phyloP scores from a whole-genome alignment of 345 rosid genomes.

The Citrus mangshanensis region DNA sequence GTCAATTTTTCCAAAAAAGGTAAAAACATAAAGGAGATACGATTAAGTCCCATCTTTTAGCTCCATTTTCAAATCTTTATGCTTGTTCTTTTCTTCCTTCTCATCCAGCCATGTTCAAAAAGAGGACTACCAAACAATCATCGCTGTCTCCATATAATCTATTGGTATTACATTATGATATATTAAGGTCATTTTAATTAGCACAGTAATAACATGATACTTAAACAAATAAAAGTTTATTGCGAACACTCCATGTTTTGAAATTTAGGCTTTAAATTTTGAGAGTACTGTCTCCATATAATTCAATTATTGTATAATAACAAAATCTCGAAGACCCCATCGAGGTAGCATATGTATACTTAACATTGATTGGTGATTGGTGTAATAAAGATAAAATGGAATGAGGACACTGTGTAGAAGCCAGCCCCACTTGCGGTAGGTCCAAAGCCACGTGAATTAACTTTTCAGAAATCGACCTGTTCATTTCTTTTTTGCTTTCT shows the following conservation, averaged over 20 bases:
- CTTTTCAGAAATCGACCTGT: background rate
- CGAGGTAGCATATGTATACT: background rate
- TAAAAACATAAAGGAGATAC: too few species aligned
- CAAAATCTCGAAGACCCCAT: background rate
- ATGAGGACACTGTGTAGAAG: background rate
- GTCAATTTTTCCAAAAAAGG: too few species aligned
- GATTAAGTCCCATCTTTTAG: background rate
- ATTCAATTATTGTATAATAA: background rate
- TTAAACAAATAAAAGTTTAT: too few species aligned
- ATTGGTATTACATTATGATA: too few species aligned
- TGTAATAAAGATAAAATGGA: background rate
- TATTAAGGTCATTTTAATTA: too few species aligned
- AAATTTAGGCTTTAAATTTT: too few species aligned
- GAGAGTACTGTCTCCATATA: too few species aligned
- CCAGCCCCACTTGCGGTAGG: conserved; percentile 14
- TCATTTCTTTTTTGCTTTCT: background rate
- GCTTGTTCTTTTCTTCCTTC: background rate
- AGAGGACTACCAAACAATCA: background rate
- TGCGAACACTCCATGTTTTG: too few species aligned
- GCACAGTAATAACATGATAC: too few species aligned
- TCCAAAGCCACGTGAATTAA: conserved; percentile 22
- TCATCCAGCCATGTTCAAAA: background rate
- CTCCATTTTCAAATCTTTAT: background rate
- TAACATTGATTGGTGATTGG: background rate
- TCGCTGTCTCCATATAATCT: background rate